A percentile compares a stretch with the other conserved stretches of the same genome.
phyloP scores from a whole-genome alignment of 2,329 filamentous ascomycete species.

The Botrytis fragariae region DNA sequence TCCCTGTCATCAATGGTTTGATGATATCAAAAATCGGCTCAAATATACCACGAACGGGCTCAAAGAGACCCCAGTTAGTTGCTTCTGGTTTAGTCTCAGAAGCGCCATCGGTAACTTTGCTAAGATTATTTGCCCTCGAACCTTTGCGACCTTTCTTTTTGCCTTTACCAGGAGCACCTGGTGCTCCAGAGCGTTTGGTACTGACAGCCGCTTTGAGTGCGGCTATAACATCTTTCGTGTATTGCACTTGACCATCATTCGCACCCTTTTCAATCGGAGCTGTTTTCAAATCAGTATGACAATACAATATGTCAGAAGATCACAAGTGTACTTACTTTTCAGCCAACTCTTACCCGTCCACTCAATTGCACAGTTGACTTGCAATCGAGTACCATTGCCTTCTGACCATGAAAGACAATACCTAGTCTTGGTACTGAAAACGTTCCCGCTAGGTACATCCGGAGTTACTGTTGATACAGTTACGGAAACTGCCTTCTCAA shows the following conservation, averaged over 20 bases:
- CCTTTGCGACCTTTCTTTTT: conserved; percentile 50
- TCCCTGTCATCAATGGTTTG: conserved; percentile 69
- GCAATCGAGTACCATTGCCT: conserved; percentile 77
- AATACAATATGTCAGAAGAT: not conserved
- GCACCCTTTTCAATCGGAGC: conserved; percentile 95
- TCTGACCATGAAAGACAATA: conserved; percentile 94
- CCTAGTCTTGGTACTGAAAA: conserved; percentile 88
- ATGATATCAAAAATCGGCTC: conserved; percentile 69
- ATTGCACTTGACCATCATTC: conserved; percentile 81
- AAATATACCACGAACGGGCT: conserved; percentile 69
- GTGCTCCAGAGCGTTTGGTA: conserved; percentile 55
- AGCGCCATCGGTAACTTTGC: conserved; percentile 41
- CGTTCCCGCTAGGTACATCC: conserved; percentile 89
- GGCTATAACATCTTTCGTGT: conserved; percentile 76
- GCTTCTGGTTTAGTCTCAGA: conserved; percentile 39
- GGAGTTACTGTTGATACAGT: conserved; percentile 82
- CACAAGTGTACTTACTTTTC: conserved; percentile 61
- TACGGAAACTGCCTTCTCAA: conserved; percentile 85
- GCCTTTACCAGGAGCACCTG: conserved; percentile 51
- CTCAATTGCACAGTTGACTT: conserved; percentile 87
- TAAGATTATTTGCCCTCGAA: conserved; percentile 46
- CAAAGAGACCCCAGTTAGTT: conserved; percentile 73
- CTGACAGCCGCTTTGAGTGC: conserved; percentile 71
- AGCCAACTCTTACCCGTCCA: conserved; percentile 99
- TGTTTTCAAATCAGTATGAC: conserved; percentile 40